These are phyloP conservation scores for Dimocarpus longan DNA, from an alignment of 345 rosid genomes.

Conservation along the genomic window DNA sequence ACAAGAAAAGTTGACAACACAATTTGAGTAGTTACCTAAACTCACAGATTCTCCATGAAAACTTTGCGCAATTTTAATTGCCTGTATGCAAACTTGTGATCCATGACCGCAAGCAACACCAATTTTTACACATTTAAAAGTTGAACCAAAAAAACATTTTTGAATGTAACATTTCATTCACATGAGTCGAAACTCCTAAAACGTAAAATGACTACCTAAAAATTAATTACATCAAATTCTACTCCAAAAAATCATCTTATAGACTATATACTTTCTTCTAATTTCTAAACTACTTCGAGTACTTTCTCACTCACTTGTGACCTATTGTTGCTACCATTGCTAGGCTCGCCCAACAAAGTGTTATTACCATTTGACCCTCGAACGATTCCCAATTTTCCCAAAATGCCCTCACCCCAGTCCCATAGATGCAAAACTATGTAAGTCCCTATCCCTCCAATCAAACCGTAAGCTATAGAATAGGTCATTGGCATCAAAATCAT, in stretches of 20 bases:
- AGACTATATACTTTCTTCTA: not conserved
- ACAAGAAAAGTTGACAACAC: too few species aligned
- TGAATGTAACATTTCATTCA: too few species aligned
- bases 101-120: too few species aligned
- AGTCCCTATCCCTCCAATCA: conserved; percentile 57
- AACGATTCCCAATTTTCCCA: conserved; percentile 26
- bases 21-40: too few species aligned
- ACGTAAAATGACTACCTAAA: too few species aligned
- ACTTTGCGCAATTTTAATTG: too few species aligned
- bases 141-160: too few species aligned
- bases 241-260: not conserved
- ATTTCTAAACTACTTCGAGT: conserved; percentile 1
- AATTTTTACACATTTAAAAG: too few species aligned
- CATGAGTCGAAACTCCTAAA: too few species aligned
- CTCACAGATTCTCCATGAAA: not conserved
- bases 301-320: not conserved
- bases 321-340: not conserved
- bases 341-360: not conserved
- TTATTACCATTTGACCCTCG: not conserved
- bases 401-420: conserved; percentile 43
- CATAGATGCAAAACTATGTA: conserved; percentile 45
- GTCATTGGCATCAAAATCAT: conserved; percentile 52
- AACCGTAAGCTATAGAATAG: conserved; percentile 58
- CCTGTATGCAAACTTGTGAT: too few species aligned
- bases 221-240: not conserved